These are phyloP conservation scores for Colletotrichum caudatum DNA, from an alignment of 2,329 filamentous ascomycete genomes.

Conservation along the genomic window DNA sequence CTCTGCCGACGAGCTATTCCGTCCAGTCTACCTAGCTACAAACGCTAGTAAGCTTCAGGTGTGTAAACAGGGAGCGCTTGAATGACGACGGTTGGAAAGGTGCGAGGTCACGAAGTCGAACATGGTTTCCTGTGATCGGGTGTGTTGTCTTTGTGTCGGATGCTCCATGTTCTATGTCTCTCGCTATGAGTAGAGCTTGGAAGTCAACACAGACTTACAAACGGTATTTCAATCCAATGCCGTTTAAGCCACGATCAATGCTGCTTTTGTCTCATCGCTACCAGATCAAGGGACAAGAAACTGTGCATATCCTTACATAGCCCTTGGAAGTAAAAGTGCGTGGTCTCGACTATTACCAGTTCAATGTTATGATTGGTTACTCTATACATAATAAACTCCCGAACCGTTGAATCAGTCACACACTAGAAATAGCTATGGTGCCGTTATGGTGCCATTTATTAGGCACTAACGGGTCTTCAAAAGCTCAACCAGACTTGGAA, in stretches of 20 bases:
- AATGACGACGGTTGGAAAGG: neutral
- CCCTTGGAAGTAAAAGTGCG: no score
- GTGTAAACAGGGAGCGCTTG: neutral
- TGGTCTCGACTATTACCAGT: no score
- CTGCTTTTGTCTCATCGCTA: neutral
- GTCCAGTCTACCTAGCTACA: slow-evolving; percentile 12
- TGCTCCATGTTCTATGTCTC: slow-evolving; percentile 6
- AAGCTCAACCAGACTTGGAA: neutral
- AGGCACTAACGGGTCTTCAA: neutral
- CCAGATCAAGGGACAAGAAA: neutral
- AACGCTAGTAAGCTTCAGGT: neutral
- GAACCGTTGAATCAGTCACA: neutral
- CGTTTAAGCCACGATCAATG: neutral
- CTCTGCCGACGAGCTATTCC: neutral
- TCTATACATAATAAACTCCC: no score
- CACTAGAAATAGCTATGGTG: neutral
- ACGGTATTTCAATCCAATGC: neutral
- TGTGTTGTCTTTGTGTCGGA: neutral
- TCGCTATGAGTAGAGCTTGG: no score
- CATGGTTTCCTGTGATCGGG: neutral
- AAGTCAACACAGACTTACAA: neutral
- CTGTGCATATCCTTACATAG: no score
- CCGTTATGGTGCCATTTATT: neutral
- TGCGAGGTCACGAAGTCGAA: neutral
- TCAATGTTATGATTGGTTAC: no score